Evolutionary conservation across 2,329 filamentous ascomycete species (phyloP), one percentile per base, ranked within the genome.

Genomic region (Alternaria arbusti): DNA sequence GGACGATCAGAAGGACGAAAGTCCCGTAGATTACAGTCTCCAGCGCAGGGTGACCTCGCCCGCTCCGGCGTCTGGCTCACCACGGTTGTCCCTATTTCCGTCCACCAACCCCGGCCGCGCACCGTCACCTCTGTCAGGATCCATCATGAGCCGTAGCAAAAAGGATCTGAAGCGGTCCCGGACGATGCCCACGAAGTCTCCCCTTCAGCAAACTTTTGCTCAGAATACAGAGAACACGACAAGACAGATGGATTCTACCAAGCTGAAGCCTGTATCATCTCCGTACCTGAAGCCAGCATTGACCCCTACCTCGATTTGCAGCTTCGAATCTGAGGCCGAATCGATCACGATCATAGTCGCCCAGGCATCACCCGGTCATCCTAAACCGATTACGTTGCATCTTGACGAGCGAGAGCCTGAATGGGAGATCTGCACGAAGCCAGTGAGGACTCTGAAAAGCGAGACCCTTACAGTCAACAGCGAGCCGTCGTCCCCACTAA

Each of bases 41-140:
- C 73, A 71, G 17, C 73, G 76, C 22, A 68, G 78, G 57, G 76
- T 71, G 20, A 80, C 78, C 5, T 80, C 79, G 13, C 78, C 78
- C 6, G 67, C 66, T 15, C 59, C 70, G 4, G 70, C 68, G 12
- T 69, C 77, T 13, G 71, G 76, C 4, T 75, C 73, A 9, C 72
- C 70, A 15, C 65, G 70, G 40, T 57, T 80, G 8, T 78, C 77
- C 0, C 69, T 79, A 12, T 80, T 80, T 49, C 78, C 78, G 23
- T 66, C 73, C 13, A 67, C 72, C 23, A 68, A 63, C 43, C 54
- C 63, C 12, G 61, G 61, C 28, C 72, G 69, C 64, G 65, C 72
- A 43, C 71, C 76, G 17, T 79, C 78, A 15, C 73, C 76, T 11
- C 67, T 67, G 23, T 54, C 61, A n/a, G 45, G 55, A 30, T 70